Percentiles rank a stretch among this genome's conserved stretches.
Evolutionary conservation across 2,329 filamentous ascomycete species (phyloP).

Genomic region (Thermoascus crustaceus): DNA sequence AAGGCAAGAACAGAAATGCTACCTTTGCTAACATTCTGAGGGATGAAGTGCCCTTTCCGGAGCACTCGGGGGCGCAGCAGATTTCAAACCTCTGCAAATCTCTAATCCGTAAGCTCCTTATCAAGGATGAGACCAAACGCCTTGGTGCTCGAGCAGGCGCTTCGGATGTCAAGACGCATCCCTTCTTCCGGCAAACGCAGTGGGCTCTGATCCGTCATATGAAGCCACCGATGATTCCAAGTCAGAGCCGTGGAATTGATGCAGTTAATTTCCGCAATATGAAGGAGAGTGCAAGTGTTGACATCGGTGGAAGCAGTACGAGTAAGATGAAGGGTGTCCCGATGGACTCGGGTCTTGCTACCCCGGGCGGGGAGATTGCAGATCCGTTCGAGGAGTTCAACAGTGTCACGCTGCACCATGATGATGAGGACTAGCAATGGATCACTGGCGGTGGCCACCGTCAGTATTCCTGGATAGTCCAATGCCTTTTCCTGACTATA

Average conservation of each 20-base stretch:
- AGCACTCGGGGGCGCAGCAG: conserved; percentile 72
- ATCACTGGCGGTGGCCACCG: no score
- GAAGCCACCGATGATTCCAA: conserved; percentile 94
- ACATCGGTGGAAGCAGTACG: conserved; percentile 44
- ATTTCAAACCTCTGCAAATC: conserved; percentile 95
- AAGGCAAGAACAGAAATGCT: conserved; percentile 96
- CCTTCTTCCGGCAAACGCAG: conserved; percentile 91
- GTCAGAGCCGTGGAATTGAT: conserved; percentile 81
- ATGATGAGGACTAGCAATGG: conserved; percentile 61
- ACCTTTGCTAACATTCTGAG: conserved; percentile 96
- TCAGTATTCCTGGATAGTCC: conserved; percentile 7
- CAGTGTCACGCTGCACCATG: conserved; percentile 93
- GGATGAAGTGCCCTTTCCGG: conserved; percentile 93
- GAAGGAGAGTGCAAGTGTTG: conserved; percentile 92
- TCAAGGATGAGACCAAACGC: conserved; percentile 93
- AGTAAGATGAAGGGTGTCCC: conserved; percentile 65
- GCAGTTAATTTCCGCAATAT: conserved; percentile 97
- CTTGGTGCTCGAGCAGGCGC: conserved; percentile 90
- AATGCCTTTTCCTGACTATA: conserved; percentile 4
- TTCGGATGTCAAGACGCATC: conserved; percentile 91
- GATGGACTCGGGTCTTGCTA: conserved; percentile 74
- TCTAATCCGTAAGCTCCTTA: conserved; percentile 87
- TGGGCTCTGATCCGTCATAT: conserved; percentile 96
- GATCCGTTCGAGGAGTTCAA: conserved; percentile 99
- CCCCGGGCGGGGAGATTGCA: conserved; percentile 68